These are phyloP conservation scores for Fusarium sp. DNA, from an alignment of 2,329 filamentous ascomycete genomes.

Conservation along the genomic window DNA sequence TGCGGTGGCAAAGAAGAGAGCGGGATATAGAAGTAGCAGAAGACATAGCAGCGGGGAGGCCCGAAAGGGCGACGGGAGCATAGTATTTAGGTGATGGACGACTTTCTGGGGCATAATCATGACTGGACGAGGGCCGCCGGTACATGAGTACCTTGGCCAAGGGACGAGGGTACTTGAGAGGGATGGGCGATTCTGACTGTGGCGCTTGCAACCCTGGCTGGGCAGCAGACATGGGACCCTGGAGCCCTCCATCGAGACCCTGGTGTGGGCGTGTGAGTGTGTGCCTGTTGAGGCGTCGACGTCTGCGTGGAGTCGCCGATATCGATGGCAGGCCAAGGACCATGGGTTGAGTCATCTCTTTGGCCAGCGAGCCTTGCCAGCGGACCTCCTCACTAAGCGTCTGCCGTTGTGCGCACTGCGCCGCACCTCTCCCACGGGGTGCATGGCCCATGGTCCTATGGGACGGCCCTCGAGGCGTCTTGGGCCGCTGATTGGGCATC, in stretches of 20 bases:
- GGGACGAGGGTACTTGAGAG: conserved; percentile 40
- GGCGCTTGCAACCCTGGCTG: conserved; percentile 35
- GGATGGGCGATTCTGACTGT: conserved; percentile 41
- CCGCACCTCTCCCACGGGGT: conserved; percentile 54
- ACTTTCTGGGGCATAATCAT: conserved; percentile 39
- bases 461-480: conserved; percentile 35
- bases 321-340: conserved; percentile 18
- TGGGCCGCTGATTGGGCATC: conserved; percentile 50
- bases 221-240: conserved; percentile 30
- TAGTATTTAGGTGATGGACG: conserved; percentile 45
- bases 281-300: conserved; percentile 14
- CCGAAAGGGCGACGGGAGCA: conserved; percentile 40
- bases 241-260: background rate
- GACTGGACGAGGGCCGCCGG: conserved; percentile 42
- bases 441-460: conserved; percentile 48
- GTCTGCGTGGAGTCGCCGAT: conserved; percentile 40
- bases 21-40: conserved; percentile 31
- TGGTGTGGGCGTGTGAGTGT: conserved; percentile 11
- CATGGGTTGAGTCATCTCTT: conserved; percentile 35
- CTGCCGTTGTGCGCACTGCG: conserved; percentile 48
- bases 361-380: conserved; percentile 32
- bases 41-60: conserved; percentile 36
- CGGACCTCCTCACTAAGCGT: conserved; percentile 31
- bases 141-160: conserved; percentile 41
- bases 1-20: conserved; percentile 34